Base-by-base conservation (phyloP, 2,329 filamentous ascomycete species). In the Hymenoscyphus repandus region DNA sequence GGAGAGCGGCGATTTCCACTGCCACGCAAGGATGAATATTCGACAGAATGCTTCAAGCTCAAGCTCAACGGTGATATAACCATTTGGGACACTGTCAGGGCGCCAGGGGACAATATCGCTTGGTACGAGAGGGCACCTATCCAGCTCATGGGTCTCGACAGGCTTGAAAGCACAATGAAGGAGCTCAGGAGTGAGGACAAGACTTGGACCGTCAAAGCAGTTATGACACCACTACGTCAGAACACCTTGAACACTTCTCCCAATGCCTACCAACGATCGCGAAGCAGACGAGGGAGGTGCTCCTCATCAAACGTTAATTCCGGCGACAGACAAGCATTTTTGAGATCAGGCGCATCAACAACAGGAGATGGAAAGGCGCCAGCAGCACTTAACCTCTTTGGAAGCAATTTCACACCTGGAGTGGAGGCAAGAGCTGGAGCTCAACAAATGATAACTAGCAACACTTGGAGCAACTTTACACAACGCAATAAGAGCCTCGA, bases 1-100 rank as follows among this genome's bases (percentile, higher is more conserved):
- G 40, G 44, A 2, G 50, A 52, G 22, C 37, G 53, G 20, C 31
- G 53, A 2, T 20, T 55, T 1, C 53, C 53, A 9, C n/a, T 52
- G 15, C 53, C 53, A n/a, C 43, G 50, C 34, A 38, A 37, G 12
- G 50, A 52, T 43, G 20, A 15, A 11, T 50, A 40, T 13, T 47
- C 41, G 2, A 6, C 33, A 9, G 53, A 50, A 1, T 44, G 46
- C 11, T 30, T 52, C 7, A 45, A 9, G 13, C 15, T n/a, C 12
- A 44, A 52, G 46, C 6, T 50, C 27, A 15, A 5, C 9, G 11
- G 12, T 10, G 45, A 45, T 7, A 39, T 15, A 1, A 45, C 33
- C 12, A 7, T 11, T 15, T 12, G 41, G 7, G 40, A 52, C 34
- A 20, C 49, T 15, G 45, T 17, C 6, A n/a, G 41, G 12, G 13